Conservation (phyloP, 495 filamentous ascomycete species). For the Lophium mytilinum region DNA sequence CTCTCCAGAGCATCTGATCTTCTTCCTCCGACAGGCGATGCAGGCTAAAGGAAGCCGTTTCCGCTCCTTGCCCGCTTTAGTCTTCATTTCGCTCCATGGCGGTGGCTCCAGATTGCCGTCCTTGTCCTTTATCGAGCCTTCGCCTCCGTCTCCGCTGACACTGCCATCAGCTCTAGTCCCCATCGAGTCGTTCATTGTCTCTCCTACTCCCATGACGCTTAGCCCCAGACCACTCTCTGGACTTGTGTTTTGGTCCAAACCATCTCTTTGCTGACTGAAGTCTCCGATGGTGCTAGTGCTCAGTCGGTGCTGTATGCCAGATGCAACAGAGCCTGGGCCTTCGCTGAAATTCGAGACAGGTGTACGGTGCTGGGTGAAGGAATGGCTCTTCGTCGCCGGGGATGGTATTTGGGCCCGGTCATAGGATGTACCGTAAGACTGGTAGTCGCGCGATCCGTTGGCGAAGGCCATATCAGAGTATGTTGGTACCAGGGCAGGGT, state of each 20-base stretch:
- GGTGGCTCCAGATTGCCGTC: slow-evolving; percentile 53
- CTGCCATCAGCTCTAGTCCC: slow-evolving; percentile 16
- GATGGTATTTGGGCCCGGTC: slow-evolving; percentile 4
- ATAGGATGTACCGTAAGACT: slow-evolving; percentile 5
- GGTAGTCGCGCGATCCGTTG: background rate
- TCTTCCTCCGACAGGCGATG: slow-evolving; percentile 93
- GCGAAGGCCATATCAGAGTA: slow-evolving; percentile 16
- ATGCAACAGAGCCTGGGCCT: slow-evolving; percentile 9
- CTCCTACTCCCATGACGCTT: slow-evolving; percentile 11
- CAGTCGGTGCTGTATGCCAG: slow-evolving; percentile 19
- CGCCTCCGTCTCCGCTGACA: slow-evolving; percentile 12
- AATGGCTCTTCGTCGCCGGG: slow-evolving; percentile 13
- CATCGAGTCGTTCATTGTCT: slow-evolving; percentile 11
- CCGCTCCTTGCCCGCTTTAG: slow-evolving; percentile 94
- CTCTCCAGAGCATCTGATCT: slow-evolving; percentile 96
- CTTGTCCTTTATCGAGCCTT: slow-evolving; percentile 23
- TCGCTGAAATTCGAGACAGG: slow-evolving; percentile 18
- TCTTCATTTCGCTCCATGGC: slow-evolving; percentile 93
- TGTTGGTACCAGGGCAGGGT: slow-evolving; percentile 15
- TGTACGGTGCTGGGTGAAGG: slow-evolving; percentile 7
- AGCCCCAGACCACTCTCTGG: slow-evolving; percentile 17
- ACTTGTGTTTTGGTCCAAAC: slow-evolving; percentile 11
- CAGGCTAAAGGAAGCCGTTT: slow-evolving; percentile 90
- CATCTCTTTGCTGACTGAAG: slow-evolving; percentile 8
- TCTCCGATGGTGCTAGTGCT: slow-evolving; percentile 19